Percentiles rank a stretch among this genome's conserved stretches.
These are phyloP conservation scores for Penicillium sp. DNA, from an alignment of 2,329 filamentous ascomycete genomes.

Conservation along the genomic window DNA sequence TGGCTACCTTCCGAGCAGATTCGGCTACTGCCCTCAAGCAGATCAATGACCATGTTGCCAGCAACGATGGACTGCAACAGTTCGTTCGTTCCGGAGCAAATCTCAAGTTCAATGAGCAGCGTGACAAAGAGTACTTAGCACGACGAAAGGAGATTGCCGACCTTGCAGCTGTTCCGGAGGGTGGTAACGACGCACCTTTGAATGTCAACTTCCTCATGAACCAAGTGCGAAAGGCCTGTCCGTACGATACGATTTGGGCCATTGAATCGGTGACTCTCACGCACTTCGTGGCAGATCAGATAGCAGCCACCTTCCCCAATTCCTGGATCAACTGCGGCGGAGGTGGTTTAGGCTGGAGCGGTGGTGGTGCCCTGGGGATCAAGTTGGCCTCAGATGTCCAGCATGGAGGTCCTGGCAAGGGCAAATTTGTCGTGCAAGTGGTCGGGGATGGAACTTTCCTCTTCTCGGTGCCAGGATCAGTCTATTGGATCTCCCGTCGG, in stretches of 20 bases:
- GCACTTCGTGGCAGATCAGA: conserved; percentile 68
- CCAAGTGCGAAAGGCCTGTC: conserved; percentile 61
- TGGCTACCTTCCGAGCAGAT: conserved; percentile 69
- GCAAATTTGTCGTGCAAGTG: conserved; percentile 66
- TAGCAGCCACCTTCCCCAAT: conserved; percentile 69
- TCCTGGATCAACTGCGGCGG: conserved; percentile 83
- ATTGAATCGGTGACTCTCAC: conserved; percentile 80
- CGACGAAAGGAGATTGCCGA: conserved; percentile 64
- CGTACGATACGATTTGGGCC: conserved; percentile 71
- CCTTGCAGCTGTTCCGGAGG: conserved; percentile 56
- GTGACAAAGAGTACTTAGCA: conserved; percentile 63
- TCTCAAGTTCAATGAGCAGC: conserved; percentile 54
- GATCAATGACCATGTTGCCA: conserved; percentile 64
- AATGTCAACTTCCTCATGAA: conserved; percentile 62
- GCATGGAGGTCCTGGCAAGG: conserved; percentile 55
- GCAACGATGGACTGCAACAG: conserved; percentile 48
- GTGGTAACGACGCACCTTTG: conserved; percentile 64
- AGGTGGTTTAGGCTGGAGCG: conserved; percentile 80
- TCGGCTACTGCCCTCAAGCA: conserved; percentile 69
- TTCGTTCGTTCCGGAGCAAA: conserved; percentile 49
- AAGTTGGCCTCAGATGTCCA: conserved; percentile 68
- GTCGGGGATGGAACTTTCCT: conserved; percentile 72
- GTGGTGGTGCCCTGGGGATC: conserved; percentile 74
- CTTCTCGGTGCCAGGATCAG: conserved; percentile 67
- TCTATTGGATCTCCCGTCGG: conserved; percentile 70